Base-by-base conservation (phyloP, 1,284 basidiomycete genomes). In the Cronartium quercuum region DNA sequence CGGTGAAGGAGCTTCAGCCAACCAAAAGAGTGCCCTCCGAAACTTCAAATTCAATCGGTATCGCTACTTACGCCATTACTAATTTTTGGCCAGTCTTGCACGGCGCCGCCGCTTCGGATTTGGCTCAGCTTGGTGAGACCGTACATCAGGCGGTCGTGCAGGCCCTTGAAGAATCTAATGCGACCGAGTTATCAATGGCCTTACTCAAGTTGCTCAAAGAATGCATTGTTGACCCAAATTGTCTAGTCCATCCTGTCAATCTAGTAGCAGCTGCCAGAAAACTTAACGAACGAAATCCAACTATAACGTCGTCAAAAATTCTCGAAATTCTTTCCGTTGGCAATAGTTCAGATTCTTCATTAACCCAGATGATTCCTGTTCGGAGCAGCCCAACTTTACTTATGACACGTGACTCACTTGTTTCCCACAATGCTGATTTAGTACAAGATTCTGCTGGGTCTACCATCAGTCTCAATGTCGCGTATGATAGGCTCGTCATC, bases 401-500 rank as follows among this genome's bases (percentile, higher is more conserved):
- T 37, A 61, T 77, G 3, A 78, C 80, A 7, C 37, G 79, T 44
- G 78, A 81, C 57, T 77, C 78, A 0, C 78, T 82, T 60, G 83
- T 89, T n/a, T 85, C 6, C 57, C 81, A 15, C 7, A 15, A 18
- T 57, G 6, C 21, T 57, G 51, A 24, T 80, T 82, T 13, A 76
- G 77, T 24, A 80, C 81, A 76, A 76, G 78, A 61, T 76, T 1
- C 78, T 15, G 67, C 51, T n/a, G 68, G 24, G 18, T 42, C 15
- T 51, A 63, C 21, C 15, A 58, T 75, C 42, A 66, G 57, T 47
- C 47, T 88, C 0, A 86, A 87, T 47, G 84, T 86, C 0, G 78
- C 84, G 3, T 92, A 91, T 78, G 87, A 88, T 0, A 87, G 94
- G 9, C 82, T 86, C 0, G 85, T 88, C 12, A 82, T 84, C 57